Evolutionary conservation across 202 grass and related monocot species (phyloP).

Genomic region (Bolboschoenoplectus hybrid): DNA sequence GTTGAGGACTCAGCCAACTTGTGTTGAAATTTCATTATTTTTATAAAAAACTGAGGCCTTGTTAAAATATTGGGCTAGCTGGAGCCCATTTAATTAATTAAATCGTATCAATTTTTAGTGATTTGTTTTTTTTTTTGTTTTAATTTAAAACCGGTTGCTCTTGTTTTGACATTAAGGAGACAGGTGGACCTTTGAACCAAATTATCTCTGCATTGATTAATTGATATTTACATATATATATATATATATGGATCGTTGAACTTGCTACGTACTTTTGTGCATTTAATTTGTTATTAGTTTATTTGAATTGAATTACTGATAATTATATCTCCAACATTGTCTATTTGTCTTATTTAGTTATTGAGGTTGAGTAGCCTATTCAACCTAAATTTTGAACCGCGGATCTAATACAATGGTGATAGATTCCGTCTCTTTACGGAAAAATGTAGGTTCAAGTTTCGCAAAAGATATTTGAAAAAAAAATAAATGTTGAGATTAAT

Average conservation of each 20-base stretch:
- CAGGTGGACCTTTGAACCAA: background rate
- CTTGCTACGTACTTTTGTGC: background rate
- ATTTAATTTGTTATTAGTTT: background rate
- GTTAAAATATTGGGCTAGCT: background rate
- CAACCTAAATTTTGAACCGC: too few species aligned
- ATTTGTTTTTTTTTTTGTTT: background rate
- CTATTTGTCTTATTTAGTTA: too few species aligned
- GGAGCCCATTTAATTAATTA: background rate
- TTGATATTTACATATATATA: background rate
- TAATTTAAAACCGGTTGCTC: background rate
- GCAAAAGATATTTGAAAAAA: too few species aligned
- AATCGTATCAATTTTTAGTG: background rate
- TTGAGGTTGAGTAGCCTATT: too few species aligned
- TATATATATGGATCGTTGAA: background rate
- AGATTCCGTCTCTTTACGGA: too few species aligned
- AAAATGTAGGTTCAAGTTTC: too few species aligned
- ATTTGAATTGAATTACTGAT: background rate
- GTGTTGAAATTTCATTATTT: background rate
- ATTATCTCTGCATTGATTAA: background rate
- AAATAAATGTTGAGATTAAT: too few species aligned
- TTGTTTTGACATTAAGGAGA: slow-evolving; percentile 3
- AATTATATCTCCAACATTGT: background rate
- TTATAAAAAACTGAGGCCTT: background rate
- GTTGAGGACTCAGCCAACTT: slow-evolving; percentile 16
- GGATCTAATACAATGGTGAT: too few species aligned